phyloP scores from a whole-genome alignment of 805 yeast species.

The Lipomyces kockii region DNA sequence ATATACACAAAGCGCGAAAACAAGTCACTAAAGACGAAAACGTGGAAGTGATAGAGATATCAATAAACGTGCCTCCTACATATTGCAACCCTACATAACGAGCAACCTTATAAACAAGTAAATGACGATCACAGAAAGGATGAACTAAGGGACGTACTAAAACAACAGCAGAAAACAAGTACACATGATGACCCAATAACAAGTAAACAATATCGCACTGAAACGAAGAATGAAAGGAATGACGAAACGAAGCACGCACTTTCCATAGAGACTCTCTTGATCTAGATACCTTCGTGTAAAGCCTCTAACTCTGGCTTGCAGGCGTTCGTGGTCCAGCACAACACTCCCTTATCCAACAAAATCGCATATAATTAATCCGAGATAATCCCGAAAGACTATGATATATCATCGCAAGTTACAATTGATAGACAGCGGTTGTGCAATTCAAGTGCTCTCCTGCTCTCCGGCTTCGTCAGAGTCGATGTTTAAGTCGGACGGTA shows the following conservation, averaged over 20 bases:
- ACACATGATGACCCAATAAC: background rate
- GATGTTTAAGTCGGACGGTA: constrained; percentile 13
- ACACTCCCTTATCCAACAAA: background rate
- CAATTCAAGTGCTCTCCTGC: background rate
- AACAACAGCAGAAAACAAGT: background rate
- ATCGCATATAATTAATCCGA: background rate
- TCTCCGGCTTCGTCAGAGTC: constrained; percentile 13
- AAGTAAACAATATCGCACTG: background rate
- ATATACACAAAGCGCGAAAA: background rate
- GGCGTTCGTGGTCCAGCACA: background rate
- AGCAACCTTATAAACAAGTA: background rate
- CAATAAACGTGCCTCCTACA: background rate
- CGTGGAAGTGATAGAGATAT: background rate
- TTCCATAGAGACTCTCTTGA: background rate
- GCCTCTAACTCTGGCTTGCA: background rate
- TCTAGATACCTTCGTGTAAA: background rate
- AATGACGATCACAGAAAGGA: background rate
- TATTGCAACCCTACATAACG: background rate
- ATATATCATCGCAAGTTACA: background rate
- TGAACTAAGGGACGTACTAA: background rate
- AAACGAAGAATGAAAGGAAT: background rate
- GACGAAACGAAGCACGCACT: background rate
- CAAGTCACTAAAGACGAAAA: background rate
- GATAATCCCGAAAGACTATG: background rate
- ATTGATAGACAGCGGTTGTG: background rate